These are phyloP conservation scores for Erythrophleum ivorense DNA, from an alignment of 331 rosid genomes.

Conservation along the genomic window DNA sequence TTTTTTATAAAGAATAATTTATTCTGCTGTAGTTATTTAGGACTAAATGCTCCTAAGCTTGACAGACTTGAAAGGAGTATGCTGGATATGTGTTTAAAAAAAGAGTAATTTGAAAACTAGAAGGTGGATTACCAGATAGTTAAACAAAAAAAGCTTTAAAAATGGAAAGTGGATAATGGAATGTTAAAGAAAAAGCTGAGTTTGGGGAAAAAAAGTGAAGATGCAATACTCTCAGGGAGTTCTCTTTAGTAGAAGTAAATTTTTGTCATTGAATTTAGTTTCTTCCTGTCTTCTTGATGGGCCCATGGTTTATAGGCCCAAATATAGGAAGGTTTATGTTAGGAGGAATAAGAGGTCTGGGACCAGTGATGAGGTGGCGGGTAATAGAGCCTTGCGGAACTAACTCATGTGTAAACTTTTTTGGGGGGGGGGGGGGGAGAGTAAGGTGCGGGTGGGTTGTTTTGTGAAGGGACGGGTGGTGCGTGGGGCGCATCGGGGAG, in stretches of 20 bases:
- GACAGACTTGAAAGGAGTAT: background rate
- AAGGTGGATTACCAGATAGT: background rate
- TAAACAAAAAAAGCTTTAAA: background rate
- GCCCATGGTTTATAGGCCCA: too few relatives aligned
- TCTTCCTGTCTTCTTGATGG: background rate
- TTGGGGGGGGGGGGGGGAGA: too few relatives aligned
- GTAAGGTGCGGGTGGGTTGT: too few relatives aligned
- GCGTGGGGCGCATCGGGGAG: too few relatives aligned
- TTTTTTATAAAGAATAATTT: background rate
- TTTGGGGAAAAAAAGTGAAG: background rate
- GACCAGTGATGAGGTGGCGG: too few relatives aligned
- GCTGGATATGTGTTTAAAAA: background rate
- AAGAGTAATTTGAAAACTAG: background rate
- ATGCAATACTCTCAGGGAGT: background rate
- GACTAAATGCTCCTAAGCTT: background rate
- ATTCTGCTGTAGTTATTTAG: background rate
- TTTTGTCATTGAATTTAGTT: slow-evolving; percentile 32
- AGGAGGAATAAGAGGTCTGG: too few relatives aligned
- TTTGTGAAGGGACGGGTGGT: too few relatives aligned
- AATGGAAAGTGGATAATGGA: background rate
- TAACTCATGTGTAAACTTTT: too few relatives aligned
- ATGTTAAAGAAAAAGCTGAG: background rate
- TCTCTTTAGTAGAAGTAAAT: background rate
- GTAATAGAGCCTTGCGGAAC: too few relatives aligned
- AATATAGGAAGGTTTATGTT: too few relatives aligned